phyloP scores from a whole-genome alignment of 345 rosid genomes.

The Nasturtium officinale region DNA sequence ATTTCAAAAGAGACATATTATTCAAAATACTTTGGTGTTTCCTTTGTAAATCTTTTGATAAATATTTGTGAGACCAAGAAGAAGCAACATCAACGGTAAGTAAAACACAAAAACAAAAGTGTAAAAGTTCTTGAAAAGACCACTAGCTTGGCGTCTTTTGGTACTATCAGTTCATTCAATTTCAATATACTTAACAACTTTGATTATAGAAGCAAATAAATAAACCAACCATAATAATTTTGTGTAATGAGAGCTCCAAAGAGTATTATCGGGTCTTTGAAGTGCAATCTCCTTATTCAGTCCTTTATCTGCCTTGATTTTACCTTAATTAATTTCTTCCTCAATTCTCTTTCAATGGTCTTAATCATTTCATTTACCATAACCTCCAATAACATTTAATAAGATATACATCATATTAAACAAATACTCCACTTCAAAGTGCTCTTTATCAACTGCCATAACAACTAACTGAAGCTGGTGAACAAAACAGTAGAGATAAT shows the following conservation, averaged over 20 bases:
- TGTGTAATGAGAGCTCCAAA: not conserved
- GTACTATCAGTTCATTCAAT: not conserved
- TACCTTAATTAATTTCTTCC: not conserved
- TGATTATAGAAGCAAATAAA: not conserved
- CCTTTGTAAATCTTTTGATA: not conserved
- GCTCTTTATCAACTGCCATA: not conserved
- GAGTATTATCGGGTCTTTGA: not conserved
- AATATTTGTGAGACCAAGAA: slow-evolving; percentile 5
- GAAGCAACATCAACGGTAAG: not conserved
- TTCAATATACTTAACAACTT: not conserved
- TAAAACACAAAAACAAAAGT: slow-evolving; percentile 24
- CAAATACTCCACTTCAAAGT: not conserved
- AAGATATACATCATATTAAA: not conserved
- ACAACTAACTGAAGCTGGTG: not conserved
- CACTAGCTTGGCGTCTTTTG: not conserved
- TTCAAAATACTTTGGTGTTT: slow-evolving; percentile 17
- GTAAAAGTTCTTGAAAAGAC: not conserved
- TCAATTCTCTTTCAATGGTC: not conserved
- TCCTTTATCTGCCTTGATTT: not conserved
- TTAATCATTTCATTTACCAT: not conserved
- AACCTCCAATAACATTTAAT: not conserved
- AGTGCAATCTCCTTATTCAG: slow-evolving; percentile 17
- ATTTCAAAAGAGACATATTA: not conserved
- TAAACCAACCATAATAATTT: not conserved
- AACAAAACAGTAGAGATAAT: not conserved